Percentiles rank a stretch among this genome's conserved stretches.
These are phyloP conservation scores for Pisolithus thermaeus DNA, from an alignment of 1,284 basidiomycete species.

Conservation along the genomic window DNA sequence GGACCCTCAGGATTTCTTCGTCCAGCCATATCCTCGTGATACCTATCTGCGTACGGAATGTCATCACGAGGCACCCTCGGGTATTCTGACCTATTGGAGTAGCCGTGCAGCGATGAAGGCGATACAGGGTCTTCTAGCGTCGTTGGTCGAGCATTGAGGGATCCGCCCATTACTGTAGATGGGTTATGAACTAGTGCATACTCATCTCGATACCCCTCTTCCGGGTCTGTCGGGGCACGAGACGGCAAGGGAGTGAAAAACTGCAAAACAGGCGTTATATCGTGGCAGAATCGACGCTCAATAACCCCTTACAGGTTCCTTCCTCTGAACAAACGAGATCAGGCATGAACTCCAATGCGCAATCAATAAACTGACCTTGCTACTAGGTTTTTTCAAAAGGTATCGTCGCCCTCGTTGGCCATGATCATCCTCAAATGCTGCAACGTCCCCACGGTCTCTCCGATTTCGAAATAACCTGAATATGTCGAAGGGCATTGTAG, in stretches of 20 bases:
- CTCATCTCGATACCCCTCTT: slow-evolving; percentile 27
- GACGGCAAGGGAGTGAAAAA: slow-evolving; percentile 30
- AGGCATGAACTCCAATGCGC: not conserved
- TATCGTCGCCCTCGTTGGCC: slow-evolving; percentile 23
- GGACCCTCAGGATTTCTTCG: slow-evolving; percentile 16
- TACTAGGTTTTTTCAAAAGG: slow-evolving; percentile 26
- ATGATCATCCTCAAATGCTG: slow-evolving; percentile 24
- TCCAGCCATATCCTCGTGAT: slow-evolving; percentile 18
- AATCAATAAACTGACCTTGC: slow-evolving; percentile 18
- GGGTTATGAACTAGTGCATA: slow-evolving; percentile 29
- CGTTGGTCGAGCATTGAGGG: slow-evolving; percentile 27
- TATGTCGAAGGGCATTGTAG: slow-evolving; percentile 34
- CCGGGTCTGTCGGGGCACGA: slow-evolving; percentile 25
- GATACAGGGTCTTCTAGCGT: slow-evolving; percentile 17
- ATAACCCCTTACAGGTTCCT: slow-evolving; percentile 26
- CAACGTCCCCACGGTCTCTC: slow-evolving; percentile 19
- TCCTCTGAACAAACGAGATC: slow-evolving; percentile 17
- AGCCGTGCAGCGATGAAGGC: slow-evolving; percentile 21
- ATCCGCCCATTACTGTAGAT: slow-evolving; percentile 28
- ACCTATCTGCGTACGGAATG: slow-evolving; percentile 16
- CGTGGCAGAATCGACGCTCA: slow-evolving; percentile 1
- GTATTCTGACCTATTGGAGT: slow-evolving; percentile 14
- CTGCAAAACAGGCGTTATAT: slow-evolving; percentile 12
- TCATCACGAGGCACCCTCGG: slow-evolving; percentile 9
- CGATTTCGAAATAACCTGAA: slow-evolving; percentile 32